Evolutionary conservation across 2,329 filamentous ascomycete genomes (phyloP).

Genomic region (Parastagonospora avenae): DNA sequence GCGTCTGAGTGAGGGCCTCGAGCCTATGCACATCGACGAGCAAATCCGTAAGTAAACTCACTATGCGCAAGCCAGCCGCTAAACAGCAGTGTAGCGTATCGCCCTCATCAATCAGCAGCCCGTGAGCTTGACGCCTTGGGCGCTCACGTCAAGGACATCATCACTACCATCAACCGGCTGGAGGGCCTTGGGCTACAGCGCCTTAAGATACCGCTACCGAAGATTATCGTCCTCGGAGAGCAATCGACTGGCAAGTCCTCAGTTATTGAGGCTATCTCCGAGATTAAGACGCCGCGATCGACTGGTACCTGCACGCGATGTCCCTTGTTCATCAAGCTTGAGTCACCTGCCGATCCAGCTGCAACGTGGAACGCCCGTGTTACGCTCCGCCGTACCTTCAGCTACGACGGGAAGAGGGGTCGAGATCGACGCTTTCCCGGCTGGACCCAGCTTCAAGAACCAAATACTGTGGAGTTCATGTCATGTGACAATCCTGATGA

Average conservation of each 20-base stretch:
- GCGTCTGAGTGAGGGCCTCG: slow-evolving; percentile 1
- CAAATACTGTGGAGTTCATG: slow-evolving; percentile 62
- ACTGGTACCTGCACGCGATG: slow-evolving; percentile 79
- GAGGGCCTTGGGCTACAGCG: slow-evolving; percentile 75
- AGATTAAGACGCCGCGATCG: slow-evolving; percentile 72
- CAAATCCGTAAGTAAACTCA: slow-evolving; percentile 7
- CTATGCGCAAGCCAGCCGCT: not conserved
- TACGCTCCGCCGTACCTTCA: slow-evolving; percentile 68
- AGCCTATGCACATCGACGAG: slow-evolving; percentile 1
- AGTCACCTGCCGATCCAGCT: slow-evolving; percentile 53
- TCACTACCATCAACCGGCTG: slow-evolving; percentile 67
- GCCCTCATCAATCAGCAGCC: not conserved
- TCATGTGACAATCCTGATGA: slow-evolving; percentile 64
- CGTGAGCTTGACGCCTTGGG: slow-evolving; percentile 54
- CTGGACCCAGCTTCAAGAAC: slow-evolving; percentile 59
- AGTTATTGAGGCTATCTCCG: slow-evolving; percentile 55
- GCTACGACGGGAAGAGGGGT: slow-evolving; percentile 49
- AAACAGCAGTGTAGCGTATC: not conserved
- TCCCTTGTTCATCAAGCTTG: slow-evolving; percentile 78
- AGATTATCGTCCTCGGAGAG: slow-evolving; percentile 80
- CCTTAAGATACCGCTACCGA: slow-evolving; percentile 69
- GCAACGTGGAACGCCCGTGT: slow-evolving; percentile 70
- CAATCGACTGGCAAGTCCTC: slow-evolving; percentile 85
- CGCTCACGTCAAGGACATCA: slow-evolving; percentile 66
- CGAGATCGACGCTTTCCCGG: slow-evolving; percentile 62